Conservation (phyloP, 2,329 filamentous ascomycete species). For the Diaporthe ilicicola region DNA sequence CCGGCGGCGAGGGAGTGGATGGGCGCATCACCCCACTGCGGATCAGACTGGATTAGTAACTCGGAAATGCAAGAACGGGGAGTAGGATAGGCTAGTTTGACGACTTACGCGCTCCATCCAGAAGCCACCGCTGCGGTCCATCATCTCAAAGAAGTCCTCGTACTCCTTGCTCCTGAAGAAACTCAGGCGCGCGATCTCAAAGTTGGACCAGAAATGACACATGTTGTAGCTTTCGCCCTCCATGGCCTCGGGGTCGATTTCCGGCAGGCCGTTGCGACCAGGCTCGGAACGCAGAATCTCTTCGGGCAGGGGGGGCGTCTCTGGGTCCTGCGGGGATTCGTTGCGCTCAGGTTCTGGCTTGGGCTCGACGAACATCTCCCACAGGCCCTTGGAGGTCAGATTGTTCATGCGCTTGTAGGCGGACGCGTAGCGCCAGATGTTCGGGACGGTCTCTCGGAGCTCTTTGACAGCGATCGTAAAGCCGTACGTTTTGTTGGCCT, state of each 20-base stretch:
- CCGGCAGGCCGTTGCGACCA: conserved; percentile 72
- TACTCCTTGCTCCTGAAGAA: conserved; percentile 99
- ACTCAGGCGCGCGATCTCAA: conserved; percentile 92
- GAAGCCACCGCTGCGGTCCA: conserved; percentile 97
- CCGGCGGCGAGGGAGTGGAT: conserved; percentile 98
- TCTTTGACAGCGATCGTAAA: conserved; percentile 99
- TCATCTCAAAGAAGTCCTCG: conserved; percentile 98
- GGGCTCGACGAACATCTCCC: conserved; percentile 98
- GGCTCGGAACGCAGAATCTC: conserved; percentile 83
- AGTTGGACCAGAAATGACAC: conserved; percentile 99
- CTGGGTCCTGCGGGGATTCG: conserved; percentile 66
- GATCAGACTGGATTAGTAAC: conserved; percentile 44
- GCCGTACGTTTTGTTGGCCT: conserved; percentile 95
- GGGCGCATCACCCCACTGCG: conserved; percentile 95
- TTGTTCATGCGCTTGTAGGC: conserved; percentile 96
- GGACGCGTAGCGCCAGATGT: conserved; percentile 98
- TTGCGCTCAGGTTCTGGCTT: conserved; percentile 66
- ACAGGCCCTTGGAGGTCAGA: conserved; percentile 87
- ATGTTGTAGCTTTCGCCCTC: conserved; percentile 99
- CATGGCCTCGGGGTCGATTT: conserved; percentile 93
- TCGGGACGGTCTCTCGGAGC: conserved; percentile 95
- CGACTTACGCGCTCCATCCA: conserved; percentile 92
- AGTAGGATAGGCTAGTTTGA: background rate
- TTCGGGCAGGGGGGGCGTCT: conserved; percentile 76
- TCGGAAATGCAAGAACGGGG: background rate